Evolutionary conservation across 805 yeast genomes (phyloP).

Genomic region (Starmerella powellii): DNA sequence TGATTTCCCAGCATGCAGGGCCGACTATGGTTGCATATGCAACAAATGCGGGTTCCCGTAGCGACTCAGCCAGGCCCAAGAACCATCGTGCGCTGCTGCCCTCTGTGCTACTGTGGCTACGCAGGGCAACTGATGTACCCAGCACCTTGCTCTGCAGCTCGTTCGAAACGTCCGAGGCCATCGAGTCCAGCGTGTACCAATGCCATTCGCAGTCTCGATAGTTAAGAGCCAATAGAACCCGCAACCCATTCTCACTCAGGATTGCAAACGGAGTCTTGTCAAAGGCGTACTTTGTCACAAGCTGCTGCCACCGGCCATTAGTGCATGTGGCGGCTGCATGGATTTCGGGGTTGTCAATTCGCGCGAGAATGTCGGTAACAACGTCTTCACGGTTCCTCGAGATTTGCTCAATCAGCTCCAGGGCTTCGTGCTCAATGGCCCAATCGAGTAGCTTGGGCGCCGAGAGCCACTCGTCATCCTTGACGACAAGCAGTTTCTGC

Average conservation of each 20-base stretch:
- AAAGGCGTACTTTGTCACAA: conserved; percentile 1
- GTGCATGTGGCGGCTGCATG: conserved; percentile 8
- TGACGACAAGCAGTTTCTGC: too few relatives aligned
- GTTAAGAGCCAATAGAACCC: conserved; percentile 1
- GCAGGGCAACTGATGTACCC: conserved; percentile 1
- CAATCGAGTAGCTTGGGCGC: conserved; percentile 6
- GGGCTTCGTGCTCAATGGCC: conserved; percentile 7
- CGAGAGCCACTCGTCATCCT: too few relatives aligned
- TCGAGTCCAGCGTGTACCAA: conserved; percentile 6
- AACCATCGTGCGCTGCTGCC: background rate
- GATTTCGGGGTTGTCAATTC: background rate
- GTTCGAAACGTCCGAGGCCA: background rate
- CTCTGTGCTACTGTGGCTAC: background rate
- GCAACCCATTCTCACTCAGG: conserved; percentile 1
- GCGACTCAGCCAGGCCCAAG: background rate
- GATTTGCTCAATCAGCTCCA: background rate
- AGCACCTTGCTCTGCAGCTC: background rate
- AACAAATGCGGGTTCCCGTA: background rate
- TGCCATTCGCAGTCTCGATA: background rate
- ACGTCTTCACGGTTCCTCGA: background rate
- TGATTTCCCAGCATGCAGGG: background rate
- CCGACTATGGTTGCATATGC: background rate
- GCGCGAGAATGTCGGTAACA: background rate
- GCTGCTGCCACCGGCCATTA: background rate
- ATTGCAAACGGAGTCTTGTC: conserved; percentile 1